phyloP scores from a whole-genome alignment of 139 green algal genomes.

The Micractinium conductrix region DNA sequence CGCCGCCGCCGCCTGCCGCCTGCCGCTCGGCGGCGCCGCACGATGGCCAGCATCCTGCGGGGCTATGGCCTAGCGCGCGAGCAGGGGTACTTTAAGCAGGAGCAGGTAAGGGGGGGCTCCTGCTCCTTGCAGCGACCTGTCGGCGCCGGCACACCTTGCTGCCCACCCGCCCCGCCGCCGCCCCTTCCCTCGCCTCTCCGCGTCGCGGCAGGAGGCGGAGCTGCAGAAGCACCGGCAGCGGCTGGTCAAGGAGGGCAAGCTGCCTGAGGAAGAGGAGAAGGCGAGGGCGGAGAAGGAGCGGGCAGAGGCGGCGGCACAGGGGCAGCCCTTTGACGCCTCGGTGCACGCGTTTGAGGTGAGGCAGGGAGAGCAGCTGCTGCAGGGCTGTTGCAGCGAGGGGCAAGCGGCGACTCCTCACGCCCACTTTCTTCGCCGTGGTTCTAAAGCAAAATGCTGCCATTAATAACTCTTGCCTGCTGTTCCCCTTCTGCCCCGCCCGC shows the following conservation, averaged over 20 bases:
- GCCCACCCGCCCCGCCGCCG: too few species aligned
- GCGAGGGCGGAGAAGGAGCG: background rate
- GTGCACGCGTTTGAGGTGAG: constrained; percentile 42
- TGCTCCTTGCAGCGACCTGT: too few species aligned
- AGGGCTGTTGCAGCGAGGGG: too few species aligned
- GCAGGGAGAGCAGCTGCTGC: too few species aligned
- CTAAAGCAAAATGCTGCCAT: background rate
- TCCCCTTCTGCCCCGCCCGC: background rate
- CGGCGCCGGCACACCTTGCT: too few species aligned
- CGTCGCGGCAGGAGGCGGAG: constrained; percentile 55
- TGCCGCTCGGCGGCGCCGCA: background rate
- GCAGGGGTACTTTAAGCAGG: constrained; percentile 45
- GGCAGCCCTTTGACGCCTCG: constrained; percentile 26
- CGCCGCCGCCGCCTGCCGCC: background rate
- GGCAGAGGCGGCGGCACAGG: background rate
- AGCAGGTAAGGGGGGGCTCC: too few species aligned
- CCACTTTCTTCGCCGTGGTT: too few species aligned
- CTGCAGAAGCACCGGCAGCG: constrained; percentile 45
- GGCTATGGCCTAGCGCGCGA: constrained; percentile 31
- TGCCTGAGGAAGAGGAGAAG: constrained; percentile 22
- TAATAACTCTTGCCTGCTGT: too few species aligned
- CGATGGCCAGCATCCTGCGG: constrained; percentile 14
- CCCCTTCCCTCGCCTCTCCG: too few species aligned
- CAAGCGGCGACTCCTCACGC: background rate
- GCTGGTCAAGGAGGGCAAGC: constrained; percentile 47